phyloP scores from a whole-genome alignment of 2,329 filamentous ascomycete genomes.

The Penicillium palitans region DNA sequence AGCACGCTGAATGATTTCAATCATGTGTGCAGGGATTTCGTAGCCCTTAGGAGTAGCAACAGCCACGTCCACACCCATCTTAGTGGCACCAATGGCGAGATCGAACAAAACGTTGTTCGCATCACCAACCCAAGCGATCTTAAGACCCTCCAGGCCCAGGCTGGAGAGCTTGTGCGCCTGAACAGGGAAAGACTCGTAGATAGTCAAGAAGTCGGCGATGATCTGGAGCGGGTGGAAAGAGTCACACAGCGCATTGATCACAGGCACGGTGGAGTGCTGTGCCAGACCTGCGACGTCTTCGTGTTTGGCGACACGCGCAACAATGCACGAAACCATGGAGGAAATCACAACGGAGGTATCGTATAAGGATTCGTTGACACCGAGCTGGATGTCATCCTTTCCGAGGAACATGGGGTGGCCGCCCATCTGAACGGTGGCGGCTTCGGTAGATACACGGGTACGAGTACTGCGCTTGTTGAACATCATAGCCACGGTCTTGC shows the following conservation, averaged over 20 bases:
- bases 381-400: constrained; percentile 93
- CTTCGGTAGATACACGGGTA: constrained; percentile 90
- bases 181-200: constrained; percentile 72
- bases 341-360: constrained; percentile 91
- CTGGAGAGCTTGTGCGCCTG: constrained; percentile 41
- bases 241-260: constrained; percentile 86
- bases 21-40: constrained; percentile 74
- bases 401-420: constrained; percentile 96
- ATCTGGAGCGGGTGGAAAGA: constrained; percentile 92
- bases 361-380: constrained; percentile 89
- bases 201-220: constrained; percentile 89
- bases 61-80: constrained; percentile 80
- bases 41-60: constrained; percentile 87
- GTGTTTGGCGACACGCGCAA: constrained; percentile 75
- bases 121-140: constrained; percentile 94
- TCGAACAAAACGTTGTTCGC: constrained; percentile 97
- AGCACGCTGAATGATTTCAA: constrained; percentile 67
- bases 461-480: constrained; percentile 96
- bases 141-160: constrained; percentile 76
- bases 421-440: constrained; percentile 81
- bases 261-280: constrained; percentile 71
- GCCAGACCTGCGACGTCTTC: constrained; percentile 72
- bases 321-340: constrained; percentile 84
- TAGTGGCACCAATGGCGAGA: constrained; percentile 80
- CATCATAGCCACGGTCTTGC: constrained; percentile 88